Base-by-base conservation (phyloP, 331 rosid species). In the Ulmus americana region DNA sequence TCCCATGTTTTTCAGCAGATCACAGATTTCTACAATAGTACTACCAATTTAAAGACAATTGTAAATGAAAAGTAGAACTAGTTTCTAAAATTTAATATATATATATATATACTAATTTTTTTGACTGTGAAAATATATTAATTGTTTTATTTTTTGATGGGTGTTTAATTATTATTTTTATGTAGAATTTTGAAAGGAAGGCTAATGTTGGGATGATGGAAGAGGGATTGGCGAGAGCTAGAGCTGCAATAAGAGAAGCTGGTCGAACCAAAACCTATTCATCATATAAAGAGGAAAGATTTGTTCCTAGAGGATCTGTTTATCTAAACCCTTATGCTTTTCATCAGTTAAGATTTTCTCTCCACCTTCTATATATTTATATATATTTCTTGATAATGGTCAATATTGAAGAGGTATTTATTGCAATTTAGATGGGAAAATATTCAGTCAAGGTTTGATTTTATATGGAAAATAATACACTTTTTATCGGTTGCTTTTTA, bases 311-410 rank as follows among this genome's bases (percentile, higher is more conserved):
- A 3, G 94, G 89, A 71, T 60, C 83, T 35, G 65, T 77, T 57
- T 86, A 86, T 66, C 64, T 69, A 28, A 86, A 86, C 57, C 85
- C 94, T 58, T 56, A 74, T 51, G 76, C 85, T 40, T 86, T 86
- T 64, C 82, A 79, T 52, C 84, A 83, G 94, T 84, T 78, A 81
- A 61, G 67, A 64, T 48, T 45, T 16, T 51, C 35, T 46, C 15
- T 59, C 47, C 38, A 1, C 0, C 48, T 44, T 3, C 35, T 52
- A 10, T 73, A 20, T 20, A 20, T 20, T 1, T 20, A 20, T 20
- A 20, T 20, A 20, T 20, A 20, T 20, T 20, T 20, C 22, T 1
- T 20, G 1, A 20, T 20, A 20, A 20, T 20, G 22, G 22, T 20
- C 48, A 13, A 28, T 44, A 28, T 28, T 28, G 35, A 28, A 28